Percentiles rank a stretch among this genome's conserved stretches.
These are phyloP conservation scores for Nematocida homosporus DNA, from an alignment of 371 early-diverging fungal genomes.

Conservation along the genomic window DNA sequence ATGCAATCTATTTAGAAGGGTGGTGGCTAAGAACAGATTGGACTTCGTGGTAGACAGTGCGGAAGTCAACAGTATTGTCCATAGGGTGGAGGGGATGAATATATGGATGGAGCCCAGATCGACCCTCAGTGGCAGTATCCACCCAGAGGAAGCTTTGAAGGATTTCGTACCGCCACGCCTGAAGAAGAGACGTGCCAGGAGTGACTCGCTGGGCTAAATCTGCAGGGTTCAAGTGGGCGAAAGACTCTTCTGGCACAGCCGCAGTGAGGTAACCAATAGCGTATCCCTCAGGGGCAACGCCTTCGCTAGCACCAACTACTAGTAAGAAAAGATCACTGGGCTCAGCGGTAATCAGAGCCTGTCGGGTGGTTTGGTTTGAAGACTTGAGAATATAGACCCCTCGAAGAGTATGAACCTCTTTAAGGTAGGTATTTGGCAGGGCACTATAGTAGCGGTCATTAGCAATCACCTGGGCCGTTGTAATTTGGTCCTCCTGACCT, in stretches of 20 bases:
- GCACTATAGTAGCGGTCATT: constrained; percentile 69
- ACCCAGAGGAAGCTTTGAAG: constrained; percentile 41
- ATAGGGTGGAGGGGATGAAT: constrained; percentile 37
- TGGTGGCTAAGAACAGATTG: constrained; percentile 5
- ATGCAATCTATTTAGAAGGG: too few species aligned
- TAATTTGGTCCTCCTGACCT: constrained; percentile 1
- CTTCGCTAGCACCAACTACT: constrained; percentile 61
- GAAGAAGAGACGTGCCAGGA: constrained; percentile 11
- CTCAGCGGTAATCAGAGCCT: constrained; percentile 45
- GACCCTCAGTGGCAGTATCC: constrained; percentile 5
- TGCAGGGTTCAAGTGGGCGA: neutral
- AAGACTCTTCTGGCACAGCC: constrained; percentile 29
- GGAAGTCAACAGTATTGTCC: constrained; percentile 53
- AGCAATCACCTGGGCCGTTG: constrained; percentile 15
- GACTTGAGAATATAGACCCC: constrained; percentile 54
- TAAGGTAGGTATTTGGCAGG: constrained; percentile 73
- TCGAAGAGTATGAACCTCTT: constrained; percentile 69
- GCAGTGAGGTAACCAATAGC: constrained; percentile 66
- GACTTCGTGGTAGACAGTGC: constrained; percentile 39
- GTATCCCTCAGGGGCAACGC: constrained; percentile 64
- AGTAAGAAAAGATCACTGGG: constrained; percentile 66
- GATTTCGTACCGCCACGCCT: constrained; percentile 36
- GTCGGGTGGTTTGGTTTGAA: constrained; percentile 11
- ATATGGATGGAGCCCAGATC: neutral
- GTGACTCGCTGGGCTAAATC: neutral